These are phyloP conservation scores for Hypoxylon lienhwacheense DNA, from an alignment of 495 filamentous ascomycete species.

Conservation along the genomic window DNA sequence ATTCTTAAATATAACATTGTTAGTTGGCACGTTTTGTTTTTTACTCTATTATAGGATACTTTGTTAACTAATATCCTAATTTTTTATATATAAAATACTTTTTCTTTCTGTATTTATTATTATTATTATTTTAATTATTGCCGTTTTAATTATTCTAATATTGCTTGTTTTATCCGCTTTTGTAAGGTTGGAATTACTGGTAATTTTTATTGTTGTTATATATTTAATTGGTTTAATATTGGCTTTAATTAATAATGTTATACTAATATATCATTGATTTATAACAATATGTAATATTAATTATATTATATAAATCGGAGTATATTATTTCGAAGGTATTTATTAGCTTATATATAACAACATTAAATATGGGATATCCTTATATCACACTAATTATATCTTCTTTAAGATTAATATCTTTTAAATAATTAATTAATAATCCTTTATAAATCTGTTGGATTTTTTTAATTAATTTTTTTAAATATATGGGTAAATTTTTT, in stretches of 20 bases:
- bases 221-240: too few relatives aligned
- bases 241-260: not conserved
- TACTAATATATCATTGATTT: not conserved
- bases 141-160: not conserved
- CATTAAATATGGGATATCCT: too few relatives aligned
- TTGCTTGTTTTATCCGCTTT: not conserved
- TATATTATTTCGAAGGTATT: too few relatives aligned
- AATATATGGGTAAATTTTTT: not conserved
- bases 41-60: too few relatives aligned
- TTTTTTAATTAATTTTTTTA: not conserved
- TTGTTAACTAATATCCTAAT: too few relatives aligned
- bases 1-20: not conserved
- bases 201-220: not conserved
- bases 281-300: too few relatives aligned
- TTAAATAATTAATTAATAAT: not conserved
- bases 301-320: too few relatives aligned
- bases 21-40: too few relatives aligned
- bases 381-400: too few relatives aligned
- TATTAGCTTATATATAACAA: too few relatives aligned
- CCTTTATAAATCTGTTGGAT: not conserved
- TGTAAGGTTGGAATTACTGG: not conserved
- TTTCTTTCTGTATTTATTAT: too few relatives aligned
- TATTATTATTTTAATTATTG: not conserved
- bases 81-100: too few relatives aligned
- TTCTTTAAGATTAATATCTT: not conserved